A percentile compares a stretch with the other conserved stretches of the same genome.
phyloP scores from a whole-genome alignment of 345 rosid species.

The Theobroma cacao region DNA sequence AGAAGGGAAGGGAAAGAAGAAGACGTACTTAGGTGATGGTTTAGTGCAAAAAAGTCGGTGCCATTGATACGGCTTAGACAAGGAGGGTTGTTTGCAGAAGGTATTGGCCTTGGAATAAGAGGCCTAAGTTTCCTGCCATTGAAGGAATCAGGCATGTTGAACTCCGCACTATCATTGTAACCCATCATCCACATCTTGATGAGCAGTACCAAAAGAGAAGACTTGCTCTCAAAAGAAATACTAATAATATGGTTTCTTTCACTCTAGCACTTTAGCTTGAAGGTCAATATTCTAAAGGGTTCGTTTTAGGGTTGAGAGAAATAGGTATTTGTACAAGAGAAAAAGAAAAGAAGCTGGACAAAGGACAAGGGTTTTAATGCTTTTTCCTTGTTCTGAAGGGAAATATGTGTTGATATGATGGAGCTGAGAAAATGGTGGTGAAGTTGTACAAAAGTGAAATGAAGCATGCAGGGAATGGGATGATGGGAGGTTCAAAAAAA shows the following conservation, averaged over 20 bases:
- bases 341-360: background rate
- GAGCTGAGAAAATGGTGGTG: constrained; percentile 7
- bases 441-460: constrained; percentile 18
- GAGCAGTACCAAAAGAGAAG: background rate
- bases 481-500: background rate
- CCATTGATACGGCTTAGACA: constrained; percentile 36
- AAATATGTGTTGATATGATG: constrained; percentile 7
- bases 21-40: constrained; percentile 52
- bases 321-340: no score
- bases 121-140: constrained; percentile 74
- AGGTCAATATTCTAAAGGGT: no score
- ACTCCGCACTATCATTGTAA: constrained; percentile 64
- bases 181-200: constrained; percentile 90
- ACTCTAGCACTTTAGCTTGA: no score
- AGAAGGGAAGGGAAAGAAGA: constrained; percentile 11
- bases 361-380: background rate
- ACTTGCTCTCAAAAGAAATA: background rate
- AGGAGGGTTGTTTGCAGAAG: constrained; percentile 36
- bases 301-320: background rate
- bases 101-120: constrained; percentile 66
- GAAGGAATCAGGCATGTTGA: constrained; percentile 57
- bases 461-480: constrained; percentile 20
- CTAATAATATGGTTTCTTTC: no score
- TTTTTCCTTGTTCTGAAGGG: constrained; percentile 6
- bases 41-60: constrained; percentile 50